Percentiles rank a stretch among this genome's conserved stretches.
Conservation (phyloP, 2,329 filamentous ascomycete species). For the Colletotrichum spinosum region DNA sequence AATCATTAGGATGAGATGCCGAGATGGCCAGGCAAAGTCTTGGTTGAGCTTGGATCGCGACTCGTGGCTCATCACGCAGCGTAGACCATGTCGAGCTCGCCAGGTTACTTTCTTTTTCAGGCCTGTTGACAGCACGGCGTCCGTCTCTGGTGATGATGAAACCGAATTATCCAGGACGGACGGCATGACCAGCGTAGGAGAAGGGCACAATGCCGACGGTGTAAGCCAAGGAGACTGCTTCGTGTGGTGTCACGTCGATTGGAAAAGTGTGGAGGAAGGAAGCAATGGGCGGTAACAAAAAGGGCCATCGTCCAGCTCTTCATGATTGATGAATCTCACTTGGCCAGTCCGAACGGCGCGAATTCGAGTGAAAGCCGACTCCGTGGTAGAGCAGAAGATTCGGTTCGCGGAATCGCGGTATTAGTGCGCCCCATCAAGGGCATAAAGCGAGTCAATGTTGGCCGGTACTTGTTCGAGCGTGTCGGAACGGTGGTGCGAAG, state of each 20-base stretch:
- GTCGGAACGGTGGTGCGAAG: conserved; percentile 16
- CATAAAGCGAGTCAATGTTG: conserved; percentile 28
- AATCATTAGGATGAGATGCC: conserved; percentile 19
- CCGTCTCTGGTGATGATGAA: neutral
- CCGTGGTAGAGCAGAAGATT: conserved; percentile 5
- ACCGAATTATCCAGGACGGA: conserved; percentile 4
- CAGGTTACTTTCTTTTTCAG: neutral
- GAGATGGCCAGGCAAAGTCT: conserved; percentile 17
- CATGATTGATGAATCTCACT: conserved; percentile 20
- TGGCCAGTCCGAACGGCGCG: neutral
- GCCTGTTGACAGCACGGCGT: conserved; percentile 15
- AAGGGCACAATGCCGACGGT: conserved; percentile 18
- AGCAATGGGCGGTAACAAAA: conserved; percentile 20
- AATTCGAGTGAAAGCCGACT: neutral
- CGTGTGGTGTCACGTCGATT: conserved; percentile 25
- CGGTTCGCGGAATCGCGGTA: conserved; percentile 24
- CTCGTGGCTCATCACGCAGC: conserved; percentile 13
- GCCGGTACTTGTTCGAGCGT: conserved; percentile 29
- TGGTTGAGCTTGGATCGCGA: conserved; percentile 21
- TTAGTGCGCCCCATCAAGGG: conserved; percentile 22
- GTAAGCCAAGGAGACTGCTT: conserved; percentile 31
- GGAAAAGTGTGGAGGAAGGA: conserved; percentile 32
- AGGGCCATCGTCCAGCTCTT: conserved; percentile 11
- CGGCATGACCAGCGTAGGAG: conserved; percentile 10
- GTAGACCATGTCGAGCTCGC: no score